Percentiles rank a stretch among this genome's conserved stretches.
Evolutionary conservation across 164 flowering plant species (phyloP).

Genomic region (Cinnamomum chago): DNA sequence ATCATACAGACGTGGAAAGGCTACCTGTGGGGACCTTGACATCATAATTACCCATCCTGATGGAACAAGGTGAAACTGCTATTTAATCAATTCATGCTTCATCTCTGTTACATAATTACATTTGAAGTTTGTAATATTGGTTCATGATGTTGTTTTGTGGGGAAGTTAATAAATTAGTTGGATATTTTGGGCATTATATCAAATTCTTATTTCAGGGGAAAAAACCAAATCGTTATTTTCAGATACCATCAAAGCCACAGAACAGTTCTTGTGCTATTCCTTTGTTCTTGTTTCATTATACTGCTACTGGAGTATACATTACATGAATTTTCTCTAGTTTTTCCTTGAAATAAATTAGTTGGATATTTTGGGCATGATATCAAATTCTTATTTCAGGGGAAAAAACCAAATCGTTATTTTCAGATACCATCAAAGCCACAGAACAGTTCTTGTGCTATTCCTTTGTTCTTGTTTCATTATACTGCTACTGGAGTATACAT

Average conservation of each 20-base stretch:
- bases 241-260: neutral
- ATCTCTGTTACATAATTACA: neutral
- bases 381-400: neutral
- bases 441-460: neutral
- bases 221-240: neutral
- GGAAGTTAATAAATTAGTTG: neutral
- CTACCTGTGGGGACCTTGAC: constrained; percentile 95
- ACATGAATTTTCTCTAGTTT: neutral
- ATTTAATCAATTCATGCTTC: neutral
- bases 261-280: neutral
- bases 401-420: neutral
- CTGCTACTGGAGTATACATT: neutral
- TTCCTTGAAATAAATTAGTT: neutral
- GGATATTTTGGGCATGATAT: neutral
- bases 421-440: neutral
- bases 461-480: neutral
- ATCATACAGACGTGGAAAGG: constrained; percentile 93
- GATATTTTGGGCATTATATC: neutral
- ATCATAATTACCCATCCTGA: constrained; percentile 91
- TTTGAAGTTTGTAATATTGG: neutral
- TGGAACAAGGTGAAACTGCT: constrained; percentile 63
- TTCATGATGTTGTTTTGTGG: neutral
- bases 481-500: neutral
- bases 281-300: neutral
- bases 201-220: neutral